Base-by-base conservation (phyloP, 208 protist species). In the Herpetomonas samuelpessoai region DNA sequence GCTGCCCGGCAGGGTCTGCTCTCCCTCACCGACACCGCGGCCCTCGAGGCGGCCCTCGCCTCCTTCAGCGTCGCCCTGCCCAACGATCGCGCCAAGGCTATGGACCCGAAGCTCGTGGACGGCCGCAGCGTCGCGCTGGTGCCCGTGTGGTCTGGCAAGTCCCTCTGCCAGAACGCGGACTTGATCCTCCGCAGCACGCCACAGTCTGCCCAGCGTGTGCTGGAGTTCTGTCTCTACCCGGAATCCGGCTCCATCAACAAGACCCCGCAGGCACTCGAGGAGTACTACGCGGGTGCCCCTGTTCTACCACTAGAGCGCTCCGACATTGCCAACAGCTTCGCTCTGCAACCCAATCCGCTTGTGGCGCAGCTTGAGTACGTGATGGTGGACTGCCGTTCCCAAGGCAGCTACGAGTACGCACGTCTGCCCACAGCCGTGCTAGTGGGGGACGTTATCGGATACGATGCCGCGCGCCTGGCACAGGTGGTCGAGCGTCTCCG, bases 361-460 rank as follows among this genome's bases (percentile, higher is more conserved):
- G 31, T 0, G 18, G 2, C 0, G 28, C 51, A 22, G 24, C 57
- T 88, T 3, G 74, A 85, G 62, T 96, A 92, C 66, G 68, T 95
- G 53, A 68, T 97, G 3, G 62, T 92, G n/a, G 91, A 97, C 69
- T 96, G 88, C 70, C 81, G 93, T 35, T 81, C 88, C 0, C 30
- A 62, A 12, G 73, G 79, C 22, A 93, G 84, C 70, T 97, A 80
- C 62, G 66, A 93, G 24, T 94, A 84, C 61, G 85, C 87, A 14
- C 69, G 79, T n/a, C 76, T 97, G 25, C 82, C 90, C 48, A 88
- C 76, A 1, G 84, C 87, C 0, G 50, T 97, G 18, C 79, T 87
- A 31, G 79, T 93, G 10, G 53, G 88, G 58, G 55, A 76, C 76
- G 64, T 81, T 60, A 55, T 78, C 67, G 49, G 76, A 41, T 82